Evolutionary conservation across 306 rosid genomes (phyloP), one percentile per base, ranked within the genome.

Genomic region (Cajanus cajan): DNA sequence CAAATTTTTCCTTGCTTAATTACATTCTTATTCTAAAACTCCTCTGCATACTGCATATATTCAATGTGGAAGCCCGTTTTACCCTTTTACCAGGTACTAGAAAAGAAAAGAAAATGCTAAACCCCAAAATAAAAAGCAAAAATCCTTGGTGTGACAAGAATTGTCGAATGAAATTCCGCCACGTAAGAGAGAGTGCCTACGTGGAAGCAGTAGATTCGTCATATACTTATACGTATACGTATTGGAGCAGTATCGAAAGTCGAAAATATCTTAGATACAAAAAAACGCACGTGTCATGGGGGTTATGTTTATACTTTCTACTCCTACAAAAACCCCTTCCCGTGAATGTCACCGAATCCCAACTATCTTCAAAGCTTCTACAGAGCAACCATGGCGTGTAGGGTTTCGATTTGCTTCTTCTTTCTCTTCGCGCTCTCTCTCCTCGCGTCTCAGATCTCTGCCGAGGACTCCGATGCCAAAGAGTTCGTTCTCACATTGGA

Each of bases 401-500:
- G 84, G 83, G 74, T 86, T 87, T 75, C 83, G 37, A 54, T 74
- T 21, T 80, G 70, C 36, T 81, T 84, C 54, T 33, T 82, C 70
- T 37, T 85, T 6, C 16, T 69, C 14, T 34, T 78, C 16, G 72
- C 61, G 9, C 72, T 85, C 12, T 74, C 77, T 67, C 81, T 91
- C 22, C 8, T 88, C 8, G 74, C 75, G 0, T 28, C 83, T 10
- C 82, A 64, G 83, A 81, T 88, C 77, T 63, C 37, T 1, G 93
- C 96, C 0, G 92, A 85, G 24, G 90, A 90, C 62, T 43, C 94
- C 0, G 90, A 81, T 48, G 75, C 84, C 61, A 91, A 93, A 90
- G 98, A 96, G 71, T 88, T 82, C 78, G 99, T 96, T 1, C 89
- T 96, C 80, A 88, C 97, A 28, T 75, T 96, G 85, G 98, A 90